Evolutionary conservation across 116 monocot genomes (phyloP).

Genomic region (Phalaenopsis hybrid): DNA sequence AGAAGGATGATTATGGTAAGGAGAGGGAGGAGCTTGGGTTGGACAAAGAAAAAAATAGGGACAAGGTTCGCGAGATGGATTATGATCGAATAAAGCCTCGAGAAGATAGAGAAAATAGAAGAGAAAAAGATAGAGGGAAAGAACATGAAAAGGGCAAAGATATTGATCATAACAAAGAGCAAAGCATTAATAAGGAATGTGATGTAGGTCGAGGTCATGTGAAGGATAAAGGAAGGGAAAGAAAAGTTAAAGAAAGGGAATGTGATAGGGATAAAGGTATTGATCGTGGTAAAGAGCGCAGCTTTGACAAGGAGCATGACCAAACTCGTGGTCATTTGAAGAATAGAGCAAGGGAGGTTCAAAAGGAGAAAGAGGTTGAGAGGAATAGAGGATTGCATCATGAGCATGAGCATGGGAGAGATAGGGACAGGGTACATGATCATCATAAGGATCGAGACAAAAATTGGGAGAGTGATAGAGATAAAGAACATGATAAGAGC

Average conservation of each 20-base stretch:
- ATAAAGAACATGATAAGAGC: conserved; percentile 19
- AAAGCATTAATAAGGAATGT: background rate
- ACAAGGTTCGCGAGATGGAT: conserved; percentile 14
- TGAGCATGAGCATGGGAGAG: conserved; percentile 15
- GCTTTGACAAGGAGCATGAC: conserved; percentile 17
- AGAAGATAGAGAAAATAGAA: background rate
- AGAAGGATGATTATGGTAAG: conserved; percentile 8
- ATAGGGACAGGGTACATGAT: conserved; percentile 9
- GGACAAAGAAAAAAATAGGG: conserved; percentile 19
- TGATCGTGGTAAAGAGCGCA: conserved; percentile 9
- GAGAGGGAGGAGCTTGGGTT: conserved; percentile 12
- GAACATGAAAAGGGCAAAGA: conserved; percentile 26
- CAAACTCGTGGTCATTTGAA: conserved; percentile 10
- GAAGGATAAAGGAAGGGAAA: conserved; percentile 19
- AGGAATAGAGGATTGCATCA: conserved; percentile 10
- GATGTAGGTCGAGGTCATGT: conserved; percentile 2
- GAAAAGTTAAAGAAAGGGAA: conserved; percentile 7
- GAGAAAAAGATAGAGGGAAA: conserved; percentile 8
- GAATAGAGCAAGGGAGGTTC: conserved; percentile 13
- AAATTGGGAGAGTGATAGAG: conserved; percentile 21
- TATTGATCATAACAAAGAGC: conserved; percentile 21
- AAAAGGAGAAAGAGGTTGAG: conserved; percentile 23
- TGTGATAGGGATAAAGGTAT: conserved; percentile 22
- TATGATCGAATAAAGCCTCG: conserved; percentile 13
- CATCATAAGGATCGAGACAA: conserved; percentile 22